Evolutionary conservation across 345 rosid genomes (phyloP).

Genomic region (Mangifera indica): DNA sequence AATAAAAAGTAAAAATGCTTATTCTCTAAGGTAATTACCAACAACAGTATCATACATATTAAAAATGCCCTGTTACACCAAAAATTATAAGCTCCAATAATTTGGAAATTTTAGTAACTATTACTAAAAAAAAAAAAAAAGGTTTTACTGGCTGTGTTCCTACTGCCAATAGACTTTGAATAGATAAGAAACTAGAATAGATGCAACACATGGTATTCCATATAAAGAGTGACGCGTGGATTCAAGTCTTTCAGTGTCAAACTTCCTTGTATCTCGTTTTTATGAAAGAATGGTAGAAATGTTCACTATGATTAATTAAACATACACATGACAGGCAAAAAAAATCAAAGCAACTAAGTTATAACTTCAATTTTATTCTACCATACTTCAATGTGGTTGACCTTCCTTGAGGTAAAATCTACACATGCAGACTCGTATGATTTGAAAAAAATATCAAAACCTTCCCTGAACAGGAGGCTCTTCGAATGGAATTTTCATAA

Average conservation of each 20-base stretch:
- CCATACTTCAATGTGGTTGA: too few relatives aligned
- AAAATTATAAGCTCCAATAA: not conserved
- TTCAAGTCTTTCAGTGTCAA: slow-evolving; percentile 45
- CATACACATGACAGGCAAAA: not conserved
- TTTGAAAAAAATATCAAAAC: too few relatives aligned
- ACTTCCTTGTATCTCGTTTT: slow-evolving; percentile 29
- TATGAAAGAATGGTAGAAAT: slow-evolving; percentile 18
- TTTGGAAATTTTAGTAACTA: too few relatives aligned
- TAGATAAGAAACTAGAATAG: slow-evolving; percentile 70
- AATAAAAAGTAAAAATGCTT: not conserved
- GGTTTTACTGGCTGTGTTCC: slow-evolving; percentile 66
- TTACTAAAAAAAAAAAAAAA: not conserved
- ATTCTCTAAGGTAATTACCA: not conserved
- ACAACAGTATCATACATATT: not conserved
- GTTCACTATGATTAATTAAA: not conserved
- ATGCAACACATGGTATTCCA: slow-evolving; percentile 80
- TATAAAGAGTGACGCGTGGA: slow-evolving; percentile 56
- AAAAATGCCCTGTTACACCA: not conserved
- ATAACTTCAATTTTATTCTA: not conserved
- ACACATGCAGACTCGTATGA: too few relatives aligned
- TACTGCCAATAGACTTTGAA: slow-evolving; percentile 75
- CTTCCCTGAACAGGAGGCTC: too few relatives aligned
- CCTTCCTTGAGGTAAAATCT: too few relatives aligned
- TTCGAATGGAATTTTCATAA: too few relatives aligned
- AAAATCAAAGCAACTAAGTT: not conserved